phyloP scores from a whole-genome alignment of 208 protist genomes.

The Angomonas ambiguus region DNA sequence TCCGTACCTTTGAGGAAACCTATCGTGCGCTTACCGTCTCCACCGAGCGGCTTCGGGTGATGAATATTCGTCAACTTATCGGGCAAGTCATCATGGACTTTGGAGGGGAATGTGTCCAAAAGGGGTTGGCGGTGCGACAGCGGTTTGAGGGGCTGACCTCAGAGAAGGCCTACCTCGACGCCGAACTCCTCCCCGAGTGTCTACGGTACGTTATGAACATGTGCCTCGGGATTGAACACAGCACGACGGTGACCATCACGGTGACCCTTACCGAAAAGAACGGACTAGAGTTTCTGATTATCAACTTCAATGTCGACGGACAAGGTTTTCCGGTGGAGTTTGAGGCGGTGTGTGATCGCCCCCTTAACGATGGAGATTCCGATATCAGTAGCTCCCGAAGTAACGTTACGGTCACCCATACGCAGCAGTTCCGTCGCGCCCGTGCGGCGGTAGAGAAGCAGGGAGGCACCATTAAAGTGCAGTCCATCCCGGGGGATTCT shows the following conservation, averaged over 20 bases:
- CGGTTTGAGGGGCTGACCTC: slow-evolving; percentile 57
- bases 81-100: slow-evolving; percentile 84
- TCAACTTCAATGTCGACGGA: slow-evolving; percentile 72
- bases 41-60: slow-evolving; percentile 61
- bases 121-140: slow-evolving; percentile 55
- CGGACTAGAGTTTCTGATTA: slow-evolving; percentile 73
- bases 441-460: slow-evolving; percentile 65
- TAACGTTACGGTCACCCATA: not conserved
- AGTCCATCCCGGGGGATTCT: slow-evolving; percentile 23
- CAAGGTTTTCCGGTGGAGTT: slow-evolving; percentile 45
- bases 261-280: slow-evolving; percentile 62
- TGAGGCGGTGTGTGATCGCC: slow-evolving; percentile 32
- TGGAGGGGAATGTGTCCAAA: slow-evolving; percentile 59
- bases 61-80: slow-evolving; percentile 81
- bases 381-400: not conserved
- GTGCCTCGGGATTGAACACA: slow-evolving; percentile 18
- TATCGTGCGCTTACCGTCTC: slow-evolving; percentile 69
- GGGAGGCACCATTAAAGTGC: slow-evolving; percentile 69
- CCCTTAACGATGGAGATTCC: slow-evolving; percentile 11
- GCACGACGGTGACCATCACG: slow-evolving; percentile 43
- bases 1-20: slow-evolving; percentile 64
- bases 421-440: slow-evolving; percentile 46
- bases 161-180: slow-evolving; percentile 67
- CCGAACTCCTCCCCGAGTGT: slow-evolving; percentile 63
- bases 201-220: slow-evolving; percentile 68